Percentiles rank a stretch among this genome's conserved stretches.
These are phyloP conservation scores for Cordyceps cicadae DNA, from an alignment of 2,329 filamentous ascomycete species.

Conservation along the genomic window DNA sequence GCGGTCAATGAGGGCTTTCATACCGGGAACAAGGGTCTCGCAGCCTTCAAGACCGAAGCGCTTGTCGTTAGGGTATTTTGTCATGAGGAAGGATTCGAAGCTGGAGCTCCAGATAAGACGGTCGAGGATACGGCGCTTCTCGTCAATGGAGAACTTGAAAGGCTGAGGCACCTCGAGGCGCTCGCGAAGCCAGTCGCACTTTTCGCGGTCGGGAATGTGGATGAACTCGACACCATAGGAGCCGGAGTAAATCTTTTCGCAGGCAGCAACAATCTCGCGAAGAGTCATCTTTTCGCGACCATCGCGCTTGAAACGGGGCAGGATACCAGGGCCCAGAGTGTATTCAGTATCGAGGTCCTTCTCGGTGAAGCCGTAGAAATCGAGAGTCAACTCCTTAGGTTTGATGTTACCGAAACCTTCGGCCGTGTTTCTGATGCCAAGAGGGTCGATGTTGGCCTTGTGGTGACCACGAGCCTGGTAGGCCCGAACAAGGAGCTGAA, in stretches of 20 bases:
- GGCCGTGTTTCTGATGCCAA: constrained; percentile 70
- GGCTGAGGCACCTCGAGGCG: constrained; percentile 88
- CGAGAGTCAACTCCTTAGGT: constrained; percentile 86
- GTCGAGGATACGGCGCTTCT: constrained; percentile 96
- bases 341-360: constrained; percentile 91
- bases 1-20: constrained; percentile 98
- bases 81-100: constrained; percentile 91
- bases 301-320: constrained; percentile 86
- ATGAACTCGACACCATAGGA: constrained; percentile 99
- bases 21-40: constrained; percentile 92
- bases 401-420: constrained; percentile 80
- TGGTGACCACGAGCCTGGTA: constrained; percentile 98
- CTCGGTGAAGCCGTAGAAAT: constrained; percentile 92
- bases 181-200: constrained; percentile 97
- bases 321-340: constrained; percentile 83
- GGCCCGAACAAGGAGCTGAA: constrained; percentile 90
- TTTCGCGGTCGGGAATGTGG: constrained; percentile 93
- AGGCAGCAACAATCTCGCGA: constrained; percentile 84
- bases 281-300: constrained; percentile 92
- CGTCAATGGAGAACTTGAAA: constrained; percentile 95
- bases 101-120: constrained; percentile 97
- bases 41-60: constrained; percentile 97
- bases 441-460: constrained; percentile 94
- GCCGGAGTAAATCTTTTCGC: constrained; percentile 93
- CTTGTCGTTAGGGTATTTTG: constrained; percentile 99